A percentile compares a stretch with the other conserved stretches of the same genome.
Evolutionary conservation across 1,284 basidiomycete species (phyloP).

Genomic region (Trametes hirsuta): DNA sequence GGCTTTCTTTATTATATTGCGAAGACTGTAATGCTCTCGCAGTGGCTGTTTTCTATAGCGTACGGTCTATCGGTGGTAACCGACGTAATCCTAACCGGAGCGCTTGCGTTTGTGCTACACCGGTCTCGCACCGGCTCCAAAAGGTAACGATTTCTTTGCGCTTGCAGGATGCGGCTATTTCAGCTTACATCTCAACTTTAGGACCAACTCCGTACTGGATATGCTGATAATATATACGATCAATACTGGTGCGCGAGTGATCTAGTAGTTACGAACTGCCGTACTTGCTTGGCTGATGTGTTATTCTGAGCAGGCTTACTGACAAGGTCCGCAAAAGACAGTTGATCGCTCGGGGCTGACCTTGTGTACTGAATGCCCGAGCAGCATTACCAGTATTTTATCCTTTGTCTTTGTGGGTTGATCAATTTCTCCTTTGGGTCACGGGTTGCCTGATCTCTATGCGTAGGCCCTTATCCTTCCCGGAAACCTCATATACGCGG

Average conservation of each 20-base stretch:
- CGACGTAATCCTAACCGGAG: slow-evolving; percentile 2
- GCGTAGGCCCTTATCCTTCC: slow-evolving; percentile 1
- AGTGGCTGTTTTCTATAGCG: slow-evolving; percentile 13
- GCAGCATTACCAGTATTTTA: no score
- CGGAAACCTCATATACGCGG: slow-evolving; percentile 6
- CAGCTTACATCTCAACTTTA: background rate
- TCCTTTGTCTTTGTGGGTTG: no score
- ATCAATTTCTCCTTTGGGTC: no score
- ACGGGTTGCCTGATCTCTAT: no score
- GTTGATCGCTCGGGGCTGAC: no score
- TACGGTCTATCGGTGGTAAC: background rate
- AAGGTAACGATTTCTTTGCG: background rate
- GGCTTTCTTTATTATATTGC: no score
- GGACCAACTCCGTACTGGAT: background rate
- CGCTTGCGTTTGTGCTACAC: slow-evolving; percentile 2
- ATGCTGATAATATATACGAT: background rate
- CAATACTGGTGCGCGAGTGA: background rate
- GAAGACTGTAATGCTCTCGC: no score
- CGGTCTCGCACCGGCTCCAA: slow-evolving; percentile 8
- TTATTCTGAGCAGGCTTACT: no score
- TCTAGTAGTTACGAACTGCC: no score
- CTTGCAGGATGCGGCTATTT: background rate
- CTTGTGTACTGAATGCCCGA: no score
- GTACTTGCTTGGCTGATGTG: background rate
- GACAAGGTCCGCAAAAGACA: no score